Percentiles rank a stretch among this genome's conserved stretches.
These are phyloP conservation scores for Sugiyamaella marilandica DNA, from an alignment of 805 yeast species.

Conservation along the genomic window DNA sequence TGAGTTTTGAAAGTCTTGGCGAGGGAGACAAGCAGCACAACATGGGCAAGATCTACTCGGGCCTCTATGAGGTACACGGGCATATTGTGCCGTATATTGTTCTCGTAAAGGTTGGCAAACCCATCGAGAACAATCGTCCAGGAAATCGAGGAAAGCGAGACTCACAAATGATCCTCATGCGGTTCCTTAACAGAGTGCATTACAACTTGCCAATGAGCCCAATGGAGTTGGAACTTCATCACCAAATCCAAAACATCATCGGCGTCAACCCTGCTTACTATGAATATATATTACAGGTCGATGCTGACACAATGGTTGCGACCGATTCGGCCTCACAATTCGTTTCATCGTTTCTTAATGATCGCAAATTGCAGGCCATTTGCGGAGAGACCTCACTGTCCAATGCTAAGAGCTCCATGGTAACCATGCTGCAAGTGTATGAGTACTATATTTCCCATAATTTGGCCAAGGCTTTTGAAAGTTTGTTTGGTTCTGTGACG, in stretches of 20 bases:
- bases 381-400: slow-evolving; percentile 60
- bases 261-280: slow-evolving; percentile 56
- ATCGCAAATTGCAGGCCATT: slow-evolving; percentile 52
- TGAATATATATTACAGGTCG: slow-evolving; percentile 53
- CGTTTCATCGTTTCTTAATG: slow-evolving; percentile 52
- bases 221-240: slow-evolving; percentile 51
- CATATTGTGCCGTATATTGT: slow-evolving; percentile 52
- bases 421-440: slow-evolving; percentile 58
- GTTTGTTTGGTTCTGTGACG: slow-evolving; percentile 58
- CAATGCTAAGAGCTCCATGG: slow-evolving; percentile 48
- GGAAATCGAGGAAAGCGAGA: slow-evolving; percentile 66
- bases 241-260: slow-evolving; percentile 50
- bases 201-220: slow-evolving; percentile 58
- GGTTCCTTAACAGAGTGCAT: slow-evolving; percentile 56
- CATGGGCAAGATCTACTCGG: slow-evolving; percentile 57
- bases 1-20: slow-evolving; percentile 53
- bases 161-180: slow-evolving; percentile 56
- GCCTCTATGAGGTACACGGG: slow-evolving; percentile 54
- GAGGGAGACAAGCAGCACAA: slow-evolving; percentile 60
- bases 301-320: slow-evolving; percentile 58
- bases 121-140: slow-evolving; percentile 52
- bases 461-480: slow-evolving; percentile 58
- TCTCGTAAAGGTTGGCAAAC: slow-evolving; percentile 57
- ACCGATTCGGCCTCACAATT: slow-evolving; percentile 52
- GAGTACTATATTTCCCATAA: slow-evolving; percentile 62